A percentile compares a stretch with the other conserved stretches of the same genome.
phyloP scores from a whole-genome alignment of 2,329 filamentous ascomycete species.

The Cytospora schulzeri region DNA sequence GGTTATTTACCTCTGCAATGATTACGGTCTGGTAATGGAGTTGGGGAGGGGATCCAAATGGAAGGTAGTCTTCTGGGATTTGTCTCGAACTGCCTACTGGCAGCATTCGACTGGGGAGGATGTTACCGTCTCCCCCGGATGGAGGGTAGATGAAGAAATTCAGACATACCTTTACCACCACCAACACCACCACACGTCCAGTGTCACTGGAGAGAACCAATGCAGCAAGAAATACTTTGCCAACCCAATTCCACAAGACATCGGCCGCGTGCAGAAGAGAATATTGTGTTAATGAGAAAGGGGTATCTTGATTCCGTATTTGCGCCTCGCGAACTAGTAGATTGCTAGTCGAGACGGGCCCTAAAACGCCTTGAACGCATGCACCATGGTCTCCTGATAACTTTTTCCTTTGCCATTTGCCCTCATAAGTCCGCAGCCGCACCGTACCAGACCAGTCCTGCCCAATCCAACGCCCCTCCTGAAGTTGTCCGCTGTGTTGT shows the following conservation, averaged over 20 bases:
- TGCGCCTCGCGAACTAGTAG: background rate
- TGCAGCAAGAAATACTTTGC: slow-evolving; percentile 9
- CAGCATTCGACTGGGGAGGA: slow-evolving; percentile 8
- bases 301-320: slow-evolving; percentile 4
- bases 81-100: background rate
- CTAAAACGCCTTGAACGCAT: background rate
- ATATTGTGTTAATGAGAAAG: background rate
- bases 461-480: background rate
- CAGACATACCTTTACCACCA: slow-evolving; percentile 13
- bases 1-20: slow-evolving; percentile 11
- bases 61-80: background rate
- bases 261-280: background rate
- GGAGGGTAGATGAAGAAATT: slow-evolving; percentile 20
- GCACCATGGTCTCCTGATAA: background rate
- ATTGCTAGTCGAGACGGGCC: background rate
- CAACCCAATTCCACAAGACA: background rate
- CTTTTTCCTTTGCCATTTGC: background rate
- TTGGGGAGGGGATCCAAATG: slow-evolving; percentile 38
- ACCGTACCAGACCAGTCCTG: too few relatives aligned
- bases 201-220: background rate
- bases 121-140: slow-evolving; percentile 14
- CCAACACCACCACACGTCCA: slow-evolving; percentile 7
- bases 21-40: slow-evolving; percentile 42
- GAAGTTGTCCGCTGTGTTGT: background rate
- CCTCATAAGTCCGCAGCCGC: background rate